phyloP scores from a whole-genome alignment of 257 asterid species.

The Nicotiana attenuata region DNA sequence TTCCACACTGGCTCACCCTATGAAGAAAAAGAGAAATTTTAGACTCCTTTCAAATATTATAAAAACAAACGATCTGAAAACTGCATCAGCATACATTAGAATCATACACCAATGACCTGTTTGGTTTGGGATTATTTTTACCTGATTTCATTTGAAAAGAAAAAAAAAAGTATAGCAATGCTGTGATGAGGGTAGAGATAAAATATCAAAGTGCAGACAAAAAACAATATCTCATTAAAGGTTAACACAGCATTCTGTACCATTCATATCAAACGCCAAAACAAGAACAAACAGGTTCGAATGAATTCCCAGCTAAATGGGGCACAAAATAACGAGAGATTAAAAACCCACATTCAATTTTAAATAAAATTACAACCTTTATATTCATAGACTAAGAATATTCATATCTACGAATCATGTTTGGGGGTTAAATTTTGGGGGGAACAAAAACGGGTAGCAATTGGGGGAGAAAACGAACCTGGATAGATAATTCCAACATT shows the following conservation, averaged over 20 bases:
- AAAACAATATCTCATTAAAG: not conserved
- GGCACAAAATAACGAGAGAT: not conserved
- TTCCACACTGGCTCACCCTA: not conserved
- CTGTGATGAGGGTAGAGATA: not conserved
- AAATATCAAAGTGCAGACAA: not conserved
- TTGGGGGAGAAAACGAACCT: constrained; percentile 1
- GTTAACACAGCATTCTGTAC: not conserved
- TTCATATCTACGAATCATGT: not conserved
- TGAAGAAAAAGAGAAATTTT: not conserved
- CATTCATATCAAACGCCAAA: constrained; percentile 2
- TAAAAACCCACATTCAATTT: not conserved
- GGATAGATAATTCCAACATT: not conserved
- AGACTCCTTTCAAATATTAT: not conserved
- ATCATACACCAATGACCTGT: constrained; percentile 1
- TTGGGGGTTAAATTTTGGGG: not conserved
- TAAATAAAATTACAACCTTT: not conserved
- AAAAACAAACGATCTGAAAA: not conserved
- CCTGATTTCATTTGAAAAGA: not conserved
- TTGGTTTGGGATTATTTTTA: not conserved
- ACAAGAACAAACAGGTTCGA: not conserved
- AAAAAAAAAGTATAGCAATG: not conserved
- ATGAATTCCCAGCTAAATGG: not conserved
- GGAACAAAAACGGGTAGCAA: not conserved
- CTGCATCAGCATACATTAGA: not conserved
- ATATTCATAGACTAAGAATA: not conserved